These are phyloP conservation scores for Pseudopyricularia javanii DNA, from an alignment of 2,329 filamentous ascomycete species.

Conservation along the genomic window DNA sequence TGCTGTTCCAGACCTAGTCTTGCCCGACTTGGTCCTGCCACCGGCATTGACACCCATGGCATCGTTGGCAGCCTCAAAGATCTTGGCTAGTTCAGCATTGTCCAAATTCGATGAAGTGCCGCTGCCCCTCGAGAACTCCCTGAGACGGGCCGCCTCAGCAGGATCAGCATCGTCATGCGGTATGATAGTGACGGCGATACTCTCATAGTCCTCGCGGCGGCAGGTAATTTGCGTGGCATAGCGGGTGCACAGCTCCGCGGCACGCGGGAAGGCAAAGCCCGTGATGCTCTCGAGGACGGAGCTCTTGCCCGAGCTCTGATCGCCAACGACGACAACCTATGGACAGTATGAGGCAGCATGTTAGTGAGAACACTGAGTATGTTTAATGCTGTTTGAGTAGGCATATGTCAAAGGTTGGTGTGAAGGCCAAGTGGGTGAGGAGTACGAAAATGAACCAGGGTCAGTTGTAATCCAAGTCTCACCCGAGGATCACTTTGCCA, in stretches of 20 bases:
- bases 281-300: constrained; percentile 62
- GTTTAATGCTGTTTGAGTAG: not conserved
- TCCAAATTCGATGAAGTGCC: constrained; percentile 4
- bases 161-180: constrained; percentile 9
- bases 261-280: constrained; percentile 32
- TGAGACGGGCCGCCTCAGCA: constrained; percentile 6
- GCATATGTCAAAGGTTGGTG: not conserved
- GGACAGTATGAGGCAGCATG: constrained; percentile 13
- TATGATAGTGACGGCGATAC: constrained; percentile 29
- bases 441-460: not conserved
- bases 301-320: constrained; percentile 77
- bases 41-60: not conserved
- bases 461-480: not conserved
- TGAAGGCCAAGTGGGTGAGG: not conserved
- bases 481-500: not conserved
- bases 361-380: not conserved
- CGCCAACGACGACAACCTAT: constrained; percentile 73
- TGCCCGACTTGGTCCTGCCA: not conserved
- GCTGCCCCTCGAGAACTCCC: constrained; percentile 1
- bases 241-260: constrained; percentile 30
- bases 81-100: constrained; percentile 4
- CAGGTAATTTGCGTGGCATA: constrained; percentile 35
- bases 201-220: constrained; percentile 20
- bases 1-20: not conserved
- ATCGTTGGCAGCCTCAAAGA: constrained; percentile 24